Conservation (phyloP, 169 alveolate genomes). For the Plasmodium reichenowi region DNA sequence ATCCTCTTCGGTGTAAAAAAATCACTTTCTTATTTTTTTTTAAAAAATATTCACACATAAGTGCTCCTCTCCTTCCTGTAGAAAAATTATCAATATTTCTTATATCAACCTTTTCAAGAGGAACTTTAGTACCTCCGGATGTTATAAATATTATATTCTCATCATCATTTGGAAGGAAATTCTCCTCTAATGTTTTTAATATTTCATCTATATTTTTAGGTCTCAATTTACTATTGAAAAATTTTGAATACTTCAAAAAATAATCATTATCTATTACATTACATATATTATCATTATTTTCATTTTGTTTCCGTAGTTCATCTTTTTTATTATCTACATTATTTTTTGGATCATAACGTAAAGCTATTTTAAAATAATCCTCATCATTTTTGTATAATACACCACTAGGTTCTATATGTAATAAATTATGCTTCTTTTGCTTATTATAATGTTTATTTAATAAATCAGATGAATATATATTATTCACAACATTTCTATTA, state of each 20-base stretch:
- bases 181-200: background rate
- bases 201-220: conserved; percentile 19
- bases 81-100: conserved; percentile 91
- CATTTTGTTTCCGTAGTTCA: no score
- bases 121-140: conserved; percentile 93
- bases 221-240: conserved; percentile 21
- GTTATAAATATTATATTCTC: conserved; percentile 79
- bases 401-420: no score
- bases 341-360: no score
- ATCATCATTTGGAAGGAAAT: background rate
- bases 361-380: no score
- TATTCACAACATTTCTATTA: no score
- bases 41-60: conserved; percentile 83
- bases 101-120: conserved; percentile 89
- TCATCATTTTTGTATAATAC: no score
- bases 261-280: background rate
- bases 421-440: no score
- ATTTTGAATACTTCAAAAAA: conserved; percentile 18
- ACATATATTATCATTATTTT: no score
- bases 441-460: no score
- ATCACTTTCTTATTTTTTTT: conserved; percentile 36
- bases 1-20: conserved; percentile 38
- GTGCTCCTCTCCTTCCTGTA: conserved; percentile 91
- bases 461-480: no score
- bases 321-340: no score